These are phyloP conservation scores for Boletus huronensis DNA, from an alignment of 768 basidiomycete genomes.

Conservation along the genomic window DNA sequence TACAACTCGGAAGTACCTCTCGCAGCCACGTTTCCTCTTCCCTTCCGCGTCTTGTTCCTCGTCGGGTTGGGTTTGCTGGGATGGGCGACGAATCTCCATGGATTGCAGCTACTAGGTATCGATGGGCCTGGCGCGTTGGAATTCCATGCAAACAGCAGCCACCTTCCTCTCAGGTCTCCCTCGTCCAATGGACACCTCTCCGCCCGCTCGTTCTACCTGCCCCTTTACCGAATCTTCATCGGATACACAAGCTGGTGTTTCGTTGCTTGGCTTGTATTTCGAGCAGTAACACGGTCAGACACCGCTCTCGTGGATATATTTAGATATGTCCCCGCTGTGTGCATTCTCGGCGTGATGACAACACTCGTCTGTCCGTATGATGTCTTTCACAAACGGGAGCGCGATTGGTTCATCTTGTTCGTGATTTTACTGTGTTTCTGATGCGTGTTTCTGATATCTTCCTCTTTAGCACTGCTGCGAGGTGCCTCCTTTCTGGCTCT, in stretches of 20 bases:
- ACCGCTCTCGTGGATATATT: conserved; percentile 63
- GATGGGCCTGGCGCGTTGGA: conserved; percentile 74
- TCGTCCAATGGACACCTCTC: conserved; percentile 22
- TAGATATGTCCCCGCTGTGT: conserved; percentile 72
- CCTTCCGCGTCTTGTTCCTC: conserved; percentile 85
- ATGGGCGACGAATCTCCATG: conserved; percentile 93
- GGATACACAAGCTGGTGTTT: conserved; percentile 61
- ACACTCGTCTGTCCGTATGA: conserved; percentile 66
- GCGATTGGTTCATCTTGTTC: conserved; percentile 76
- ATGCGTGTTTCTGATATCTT: background rate
- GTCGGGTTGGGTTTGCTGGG: conserved; percentile 76
- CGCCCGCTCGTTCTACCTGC: conserved; percentile 43
- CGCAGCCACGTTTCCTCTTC: conserved; percentile 73
- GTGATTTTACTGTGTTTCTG: conserved; percentile 28
- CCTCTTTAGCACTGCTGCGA: conserved; percentile 55
- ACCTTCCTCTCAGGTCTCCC: conserved; percentile 22
- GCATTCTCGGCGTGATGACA: conserved; percentile 53
- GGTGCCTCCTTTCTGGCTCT: conserved; percentile 69
- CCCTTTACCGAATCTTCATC: conserved; percentile 65
- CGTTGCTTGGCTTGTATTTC: conserved; percentile 66
- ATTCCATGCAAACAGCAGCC: conserved; percentile 31
- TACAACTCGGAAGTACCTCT: conserved; percentile 45
- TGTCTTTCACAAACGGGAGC: conserved; percentile 62
- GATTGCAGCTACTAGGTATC: conserved; percentile 67
- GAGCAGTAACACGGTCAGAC: conserved; percentile 55